phyloP scores from a whole-genome alignment of 1,284 basidiomycete species.

The Boletus mariae region DNA sequence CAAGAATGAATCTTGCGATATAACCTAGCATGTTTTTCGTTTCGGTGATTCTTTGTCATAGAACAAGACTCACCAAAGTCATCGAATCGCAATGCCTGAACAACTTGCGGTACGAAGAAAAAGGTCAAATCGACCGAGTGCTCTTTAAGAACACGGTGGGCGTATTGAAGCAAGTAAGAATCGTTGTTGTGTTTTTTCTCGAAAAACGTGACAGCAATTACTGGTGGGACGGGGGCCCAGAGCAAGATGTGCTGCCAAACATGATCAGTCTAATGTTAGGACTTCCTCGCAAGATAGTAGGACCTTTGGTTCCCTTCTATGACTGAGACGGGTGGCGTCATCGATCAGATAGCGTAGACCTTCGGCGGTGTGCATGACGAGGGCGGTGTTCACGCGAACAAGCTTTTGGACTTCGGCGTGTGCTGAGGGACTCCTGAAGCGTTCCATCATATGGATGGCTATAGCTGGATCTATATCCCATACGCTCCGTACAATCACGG shows the following conservation, averaged over 20 bases:
- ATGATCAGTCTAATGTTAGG: slow-evolving; percentile 14
- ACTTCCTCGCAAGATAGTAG: background rate
- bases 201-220: slow-evolving; percentile 85
- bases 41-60: background rate
- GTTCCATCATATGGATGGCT: slow-evolving; percentile 79
- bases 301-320: slow-evolving; percentile 74
- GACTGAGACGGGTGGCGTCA: slow-evolving; percentile 54
- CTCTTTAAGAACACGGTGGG: slow-evolving; percentile 92
- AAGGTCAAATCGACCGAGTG: slow-evolving; percentile 95
- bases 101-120: slow-evolving; percentile 99
- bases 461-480: slow-evolving; percentile 87
- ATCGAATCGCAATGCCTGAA: slow-evolving; percentile 91
- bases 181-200: slow-evolving; percentile 82
- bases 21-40: slow-evolving; percentile 58
- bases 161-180: slow-evolving; percentile 90
- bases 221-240: slow-evolving; percentile 88
- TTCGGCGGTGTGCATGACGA: slow-evolving; percentile 74
- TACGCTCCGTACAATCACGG: slow-evolving; percentile 61
- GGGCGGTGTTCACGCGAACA: slow-evolving; percentile 70
- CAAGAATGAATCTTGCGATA: slow-evolving; percentile 93
- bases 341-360: slow-evolving; percentile 81
- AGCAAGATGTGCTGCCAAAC: slow-evolving; percentile 70
- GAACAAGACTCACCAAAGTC: slow-evolving; percentile 60
- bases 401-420: slow-evolving; percentile 72
- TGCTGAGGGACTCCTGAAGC: slow-evolving; percentile 71